Base-by-base conservation (phyloP, 192 early-diverging fungal genomes). In the Umbelopsis vinacea region DNA sequence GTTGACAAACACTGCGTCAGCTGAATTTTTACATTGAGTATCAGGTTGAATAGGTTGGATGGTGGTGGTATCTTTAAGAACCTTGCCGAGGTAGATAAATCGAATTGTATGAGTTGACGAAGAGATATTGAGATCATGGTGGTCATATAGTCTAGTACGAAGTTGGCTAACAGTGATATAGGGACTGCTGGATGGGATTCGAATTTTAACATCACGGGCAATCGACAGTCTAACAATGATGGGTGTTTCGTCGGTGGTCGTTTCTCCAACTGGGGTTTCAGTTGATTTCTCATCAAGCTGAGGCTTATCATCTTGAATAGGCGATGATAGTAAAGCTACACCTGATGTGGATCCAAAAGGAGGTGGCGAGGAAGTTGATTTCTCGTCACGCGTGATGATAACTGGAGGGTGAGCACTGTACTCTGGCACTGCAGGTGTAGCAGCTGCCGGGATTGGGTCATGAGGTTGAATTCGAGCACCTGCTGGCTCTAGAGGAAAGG, bases 281-380 rank as follows among this genome's bases (percentile, higher is more conserved):
- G 40, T 43, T 7, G 40, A 43, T 43, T 43, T 43, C 40, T 43
- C 40, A 43, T 43, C 57, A 19, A 35, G 15, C 19, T 37, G 29
- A 10, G 19, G 29, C 19, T 63, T 63, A 63, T 63, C 57, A 19
- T 63, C 57, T 37, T 37, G 57, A 17, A 63, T 63, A 37, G 57
- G 57, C 15, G 57, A 63, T 14, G 57, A 63, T 19, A 63, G 26
- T 8, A 63, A 35, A 37, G 57, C 57, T 35, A 63, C 57, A 63
- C 57, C 57, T 63, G 57, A 63, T 17, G 57, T 63, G 17, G 57
- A 63, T 0, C 57, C 57, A 63, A 63, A 63, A 17, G 57, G 57
- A 29, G 57, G 57, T 63, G 57, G 57, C 57, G 57, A 43, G 8
- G 40, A 63, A n/a, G 15, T 63, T 22, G 57, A 6, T 17, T 63